phyloP scores from a whole-genome alignment of 2,329 filamentous ascomycete species.

The Colletotrichum phormii region DNA sequence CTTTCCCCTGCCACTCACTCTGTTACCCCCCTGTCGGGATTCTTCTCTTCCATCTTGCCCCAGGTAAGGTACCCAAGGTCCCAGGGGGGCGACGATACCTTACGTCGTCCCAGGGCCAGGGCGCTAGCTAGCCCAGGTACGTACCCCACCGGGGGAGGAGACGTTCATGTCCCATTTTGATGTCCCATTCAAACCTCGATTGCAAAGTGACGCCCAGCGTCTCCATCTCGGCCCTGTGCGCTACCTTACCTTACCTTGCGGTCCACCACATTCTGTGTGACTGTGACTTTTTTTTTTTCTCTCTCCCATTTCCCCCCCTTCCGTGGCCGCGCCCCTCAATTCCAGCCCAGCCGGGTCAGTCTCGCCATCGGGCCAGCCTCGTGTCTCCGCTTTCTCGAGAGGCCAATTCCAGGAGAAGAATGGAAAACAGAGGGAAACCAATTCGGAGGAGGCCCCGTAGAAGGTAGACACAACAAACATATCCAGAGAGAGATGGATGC shows the following conservation, averaged over 20 bases:
- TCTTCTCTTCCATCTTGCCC: conserved; percentile 1
- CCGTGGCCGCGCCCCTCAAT: not conserved
- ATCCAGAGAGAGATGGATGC: not conserved
- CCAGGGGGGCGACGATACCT: not conserved
- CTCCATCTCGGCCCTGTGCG: conserved; percentile 31
- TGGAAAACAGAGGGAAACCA: not conserved
- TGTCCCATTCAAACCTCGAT: conserved; percentile 4
- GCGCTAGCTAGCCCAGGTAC: not conserved
- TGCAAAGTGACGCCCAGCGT: conserved; percentile 8
- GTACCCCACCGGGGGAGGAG: not conserved
- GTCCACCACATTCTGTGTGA: not conserved
- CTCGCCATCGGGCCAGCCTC: not conserved
- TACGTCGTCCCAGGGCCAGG: conserved; percentile 23
- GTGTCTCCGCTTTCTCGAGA: not conserved
- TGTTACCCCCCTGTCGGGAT: conserved; percentile 5
- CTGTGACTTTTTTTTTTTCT: conserved; percentile 6
- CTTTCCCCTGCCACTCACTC: conserved; percentile 7
- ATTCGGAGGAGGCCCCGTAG: not conserved
- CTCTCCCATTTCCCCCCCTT: too few relatives aligned
- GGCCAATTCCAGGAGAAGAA: not conserved
- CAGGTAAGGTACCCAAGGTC: not conserved
- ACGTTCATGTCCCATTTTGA: conserved; percentile 16
- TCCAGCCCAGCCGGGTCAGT: not conserved
- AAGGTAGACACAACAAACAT: not conserved
- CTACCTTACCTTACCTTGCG: not conserved